phyloP scores from a whole-genome alignment of 2,329 filamentous ascomycete genomes.

The Rhynchosporium agropyri region DNA sequence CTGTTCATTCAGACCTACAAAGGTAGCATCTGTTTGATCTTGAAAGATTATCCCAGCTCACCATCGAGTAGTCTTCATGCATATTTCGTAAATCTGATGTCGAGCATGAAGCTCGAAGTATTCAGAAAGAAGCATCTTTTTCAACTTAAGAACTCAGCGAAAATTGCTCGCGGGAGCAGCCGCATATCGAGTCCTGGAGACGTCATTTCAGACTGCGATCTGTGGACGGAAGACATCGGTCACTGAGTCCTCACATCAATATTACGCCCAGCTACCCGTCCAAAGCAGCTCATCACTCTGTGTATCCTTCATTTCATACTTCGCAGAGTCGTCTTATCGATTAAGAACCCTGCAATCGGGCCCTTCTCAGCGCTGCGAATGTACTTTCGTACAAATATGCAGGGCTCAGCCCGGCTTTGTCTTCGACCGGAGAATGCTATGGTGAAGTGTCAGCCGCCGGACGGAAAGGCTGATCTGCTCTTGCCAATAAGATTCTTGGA shows the following conservation, averaged over 20 bases:
- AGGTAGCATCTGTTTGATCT: not conserved
- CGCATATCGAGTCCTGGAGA: not conserved
- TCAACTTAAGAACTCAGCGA: not conserved
- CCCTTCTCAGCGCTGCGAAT: not conserved
- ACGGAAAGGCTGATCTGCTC: conserved; percentile 3
- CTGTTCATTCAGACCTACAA: not conserved
- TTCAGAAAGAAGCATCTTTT: not conserved
- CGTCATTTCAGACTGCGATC: not conserved
- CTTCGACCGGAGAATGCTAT: not conserved
- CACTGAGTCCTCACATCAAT: conserved; percentile 6
- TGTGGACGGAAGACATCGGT: not conserved
- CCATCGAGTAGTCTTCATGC: not conserved
- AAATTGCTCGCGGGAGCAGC: conserved; percentile 5
- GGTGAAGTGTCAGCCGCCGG: not conserved
- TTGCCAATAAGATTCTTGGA: conserved; percentile 3
- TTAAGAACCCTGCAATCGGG: not conserved
- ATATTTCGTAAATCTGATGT: not conserved
- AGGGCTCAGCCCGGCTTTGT: conserved; percentile 6
- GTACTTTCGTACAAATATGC: not conserved
- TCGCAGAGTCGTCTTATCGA: not conserved
- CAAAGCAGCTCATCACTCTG: not conserved
- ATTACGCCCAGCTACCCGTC: not conserved
- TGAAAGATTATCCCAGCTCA: not conserved
- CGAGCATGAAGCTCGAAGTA: not conserved
- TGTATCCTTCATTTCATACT: not conserved